These are phyloP conservation scores for Nicotiana noctiflora DNA, from an alignment of 257 asterid species.

Conservation along the genomic window DNA sequence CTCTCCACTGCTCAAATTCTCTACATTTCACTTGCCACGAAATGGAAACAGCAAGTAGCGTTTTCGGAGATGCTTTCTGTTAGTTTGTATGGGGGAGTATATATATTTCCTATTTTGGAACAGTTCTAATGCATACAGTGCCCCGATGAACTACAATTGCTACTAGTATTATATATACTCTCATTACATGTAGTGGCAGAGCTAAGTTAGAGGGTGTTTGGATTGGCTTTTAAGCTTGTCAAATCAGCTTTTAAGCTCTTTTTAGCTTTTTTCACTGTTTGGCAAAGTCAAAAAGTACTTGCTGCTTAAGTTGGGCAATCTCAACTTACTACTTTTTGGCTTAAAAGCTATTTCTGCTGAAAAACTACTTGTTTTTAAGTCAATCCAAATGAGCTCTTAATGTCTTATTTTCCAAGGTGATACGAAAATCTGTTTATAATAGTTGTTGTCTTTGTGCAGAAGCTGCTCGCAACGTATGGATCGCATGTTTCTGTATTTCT, in stretches of 20 bases:
- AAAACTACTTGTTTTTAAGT: no score
- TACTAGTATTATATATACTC: neutral
- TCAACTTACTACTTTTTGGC: no score
- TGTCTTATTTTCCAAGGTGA: neutral
- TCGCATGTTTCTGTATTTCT: constrained; percentile 46
- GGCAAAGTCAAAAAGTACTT: no score
- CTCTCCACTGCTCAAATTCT: neutral
- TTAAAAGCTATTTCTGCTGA: no score
- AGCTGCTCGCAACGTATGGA: constrained; percentile 36
- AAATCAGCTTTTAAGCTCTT: no score
- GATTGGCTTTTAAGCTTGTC: no score
- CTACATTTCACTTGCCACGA: neutral
- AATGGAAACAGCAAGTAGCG: neutral
- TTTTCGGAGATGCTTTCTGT: neutral
- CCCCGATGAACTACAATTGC: neutral
- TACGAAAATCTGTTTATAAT: neutral
- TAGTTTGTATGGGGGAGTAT: neutral
- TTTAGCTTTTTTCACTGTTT: no score
- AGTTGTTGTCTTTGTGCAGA: constrained; percentile 31
- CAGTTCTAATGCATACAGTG: neutral
- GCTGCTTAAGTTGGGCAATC: no score
- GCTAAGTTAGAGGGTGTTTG: no score
- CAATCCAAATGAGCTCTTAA: no score
- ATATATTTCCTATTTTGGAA: neutral
- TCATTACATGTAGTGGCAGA: neutral